Evolutionary conservation across 345 rosid species (phyloP).

Genomic region (Syzygium aqueum): DNA sequence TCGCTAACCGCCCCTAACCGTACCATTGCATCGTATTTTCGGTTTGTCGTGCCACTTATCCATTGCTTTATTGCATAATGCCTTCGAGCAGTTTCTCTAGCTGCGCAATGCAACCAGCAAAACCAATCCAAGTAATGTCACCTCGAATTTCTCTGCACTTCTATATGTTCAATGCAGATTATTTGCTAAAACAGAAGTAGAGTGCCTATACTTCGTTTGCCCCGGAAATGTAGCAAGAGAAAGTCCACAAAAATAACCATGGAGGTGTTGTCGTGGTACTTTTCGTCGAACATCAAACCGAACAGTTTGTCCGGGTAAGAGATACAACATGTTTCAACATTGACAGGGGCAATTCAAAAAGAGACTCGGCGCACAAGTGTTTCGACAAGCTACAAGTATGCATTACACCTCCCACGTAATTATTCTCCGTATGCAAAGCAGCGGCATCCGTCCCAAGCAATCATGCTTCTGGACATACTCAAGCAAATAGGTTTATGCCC

Average conservation of each 20-base stretch:
- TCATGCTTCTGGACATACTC: neutral
- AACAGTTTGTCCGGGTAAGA: neutral
- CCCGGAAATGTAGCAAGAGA: neutral
- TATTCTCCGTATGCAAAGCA: neutral
- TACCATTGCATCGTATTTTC: neutral
- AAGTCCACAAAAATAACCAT: neutral
- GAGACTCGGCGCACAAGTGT: neutral
- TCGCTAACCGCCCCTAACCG: neutral
- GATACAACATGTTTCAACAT: neutral
- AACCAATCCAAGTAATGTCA: neutral
- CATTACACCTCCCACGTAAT: neutral
- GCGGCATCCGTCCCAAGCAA: neutral
- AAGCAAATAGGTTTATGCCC: constrained; percentile 77
- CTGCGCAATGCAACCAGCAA: neutral
- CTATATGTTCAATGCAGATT: neutral
- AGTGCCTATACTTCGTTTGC: neutral
- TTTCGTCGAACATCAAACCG: neutral
- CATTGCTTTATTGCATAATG: neutral
- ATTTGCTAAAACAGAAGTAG: neutral
- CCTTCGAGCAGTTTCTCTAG: neutral
- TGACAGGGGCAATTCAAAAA: neutral
- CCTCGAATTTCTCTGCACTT: neutral
- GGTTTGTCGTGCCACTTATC: neutral
- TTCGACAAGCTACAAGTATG: neutral
- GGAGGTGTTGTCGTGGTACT: neutral